phyloP scores from a whole-genome alignment of 805 yeast genomes.

The Wickerhamomyces chaumierensis region DNA sequence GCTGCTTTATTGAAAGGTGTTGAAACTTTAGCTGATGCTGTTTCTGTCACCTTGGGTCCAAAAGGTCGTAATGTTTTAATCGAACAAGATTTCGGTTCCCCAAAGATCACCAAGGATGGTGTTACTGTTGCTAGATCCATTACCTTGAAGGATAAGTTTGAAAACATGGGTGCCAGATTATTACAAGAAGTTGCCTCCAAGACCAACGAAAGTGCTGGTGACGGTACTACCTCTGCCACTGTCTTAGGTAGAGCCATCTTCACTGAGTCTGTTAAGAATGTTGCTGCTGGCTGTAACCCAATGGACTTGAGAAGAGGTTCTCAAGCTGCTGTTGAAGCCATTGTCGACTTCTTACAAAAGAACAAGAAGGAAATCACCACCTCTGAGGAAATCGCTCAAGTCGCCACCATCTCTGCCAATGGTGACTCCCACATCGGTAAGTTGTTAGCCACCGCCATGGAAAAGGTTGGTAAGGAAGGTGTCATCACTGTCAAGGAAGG shows the following conservation, averaged over 20 bases:
- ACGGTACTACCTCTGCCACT: slow-evolving; percentile 98
- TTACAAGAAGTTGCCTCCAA: slow-evolving; percentile 96
- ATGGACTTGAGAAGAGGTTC: slow-evolving; percentile 98
- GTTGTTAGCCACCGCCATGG: slow-evolving; percentile 94
- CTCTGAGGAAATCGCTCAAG: slow-evolving; percentile 93
- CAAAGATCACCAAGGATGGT: slow-evolving; percentile 99
- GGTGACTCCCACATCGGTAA: slow-evolving; percentile 93
- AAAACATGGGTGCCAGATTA: slow-evolving; percentile 93
- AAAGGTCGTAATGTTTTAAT: slow-evolving; percentile 96
- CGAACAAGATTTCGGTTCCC: slow-evolving; percentile 94
- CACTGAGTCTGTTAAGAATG: slow-evolving; percentile 94
- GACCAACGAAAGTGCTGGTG: slow-evolving; percentile 98
- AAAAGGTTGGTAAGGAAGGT: slow-evolving; percentile 99
- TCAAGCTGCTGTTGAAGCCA: slow-evolving; percentile 96
- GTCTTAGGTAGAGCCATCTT: slow-evolving; percentile 93
- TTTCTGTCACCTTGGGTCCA: slow-evolving; percentile 93
- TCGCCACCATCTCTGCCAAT: slow-evolving; percentile 96
- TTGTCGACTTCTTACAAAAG: slow-evolving; percentile 72
- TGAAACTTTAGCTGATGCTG: slow-evolving; percentile 80
- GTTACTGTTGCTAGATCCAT: slow-evolving; percentile 93
- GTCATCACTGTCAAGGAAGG: slow-evolving; percentile 98
- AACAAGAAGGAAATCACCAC: slow-evolving; percentile 96
- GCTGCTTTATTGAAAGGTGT: slow-evolving; percentile 80
- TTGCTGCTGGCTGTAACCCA: slow-evolving; percentile 99
- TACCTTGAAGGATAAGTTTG: slow-evolving; percentile 82